A percentile compares a stretch with the other conserved stretches of the same genome.
These are phyloP conservation scores for Cunninghamia lanceolata DNA, from an alignment of 75 land plant genomes.

Conservation along the genomic window DNA sequence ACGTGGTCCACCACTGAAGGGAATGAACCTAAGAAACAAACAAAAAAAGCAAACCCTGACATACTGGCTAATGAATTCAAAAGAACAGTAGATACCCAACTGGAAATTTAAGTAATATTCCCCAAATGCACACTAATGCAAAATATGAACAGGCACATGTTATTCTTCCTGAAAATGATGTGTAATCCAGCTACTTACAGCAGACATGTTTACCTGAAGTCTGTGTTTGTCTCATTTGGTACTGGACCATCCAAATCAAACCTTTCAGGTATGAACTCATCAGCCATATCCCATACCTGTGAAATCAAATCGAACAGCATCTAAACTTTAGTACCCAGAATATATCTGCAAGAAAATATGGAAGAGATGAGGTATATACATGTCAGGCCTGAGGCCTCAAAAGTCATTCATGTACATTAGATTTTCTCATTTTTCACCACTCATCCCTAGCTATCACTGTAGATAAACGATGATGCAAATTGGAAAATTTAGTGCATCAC, in stretches of 20 bases:
- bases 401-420: too few species aligned
- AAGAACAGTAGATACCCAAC: not conserved
- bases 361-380: not conserved
- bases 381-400: not conserved
- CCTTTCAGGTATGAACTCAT: slow-evolving; percentile 92
- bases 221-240: slow-evolving; percentile 94
- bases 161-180: not conserved
- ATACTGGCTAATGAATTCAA: not conserved
- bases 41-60: not conserved
- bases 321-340: not conserved
- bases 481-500: not conserved
- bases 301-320: not conserved
- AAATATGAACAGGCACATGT: not conserved
- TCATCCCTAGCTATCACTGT: not conserved
- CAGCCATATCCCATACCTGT: slow-evolving; percentile 95
- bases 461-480: not conserved
- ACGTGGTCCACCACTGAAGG: slow-evolving; percentile 98
- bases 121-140: not conserved
- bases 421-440: not conserved
- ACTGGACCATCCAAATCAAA: slow-evolving; percentile 83
- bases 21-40: slow-evolving; percentile 73
- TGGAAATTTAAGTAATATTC: not conserved
- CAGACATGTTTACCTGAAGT: slow-evolving; percentile 65
- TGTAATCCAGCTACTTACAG: not conserved
- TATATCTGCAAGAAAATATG: not conserved